phyloP scores from a whole-genome alignment of 2,329 filamentous ascomycete genomes.

The Aphanocladium album region DNA sequence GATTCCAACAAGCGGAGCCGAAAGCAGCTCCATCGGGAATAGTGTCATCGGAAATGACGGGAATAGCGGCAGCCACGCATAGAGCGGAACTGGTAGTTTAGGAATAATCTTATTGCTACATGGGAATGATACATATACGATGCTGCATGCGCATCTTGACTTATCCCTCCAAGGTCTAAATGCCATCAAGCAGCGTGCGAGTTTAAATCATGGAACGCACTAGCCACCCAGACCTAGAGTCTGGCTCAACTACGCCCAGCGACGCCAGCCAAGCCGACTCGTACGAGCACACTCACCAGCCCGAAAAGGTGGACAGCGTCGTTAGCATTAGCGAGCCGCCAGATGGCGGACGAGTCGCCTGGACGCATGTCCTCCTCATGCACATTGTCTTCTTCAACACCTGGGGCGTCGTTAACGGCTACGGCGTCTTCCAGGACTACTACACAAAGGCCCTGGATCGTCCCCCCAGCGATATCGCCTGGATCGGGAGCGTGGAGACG shows the following conservation, averaged over 20 bases:
- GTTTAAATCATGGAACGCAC: background rate
- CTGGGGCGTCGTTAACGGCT: conserved; percentile 43
- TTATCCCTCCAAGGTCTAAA: background rate
- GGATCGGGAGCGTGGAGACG: conserved; percentile 41
- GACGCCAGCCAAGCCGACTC: background rate
- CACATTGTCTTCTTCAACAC: conserved; percentile 39
- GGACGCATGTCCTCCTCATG: conserved; percentile 28
- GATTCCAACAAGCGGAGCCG: background rate
- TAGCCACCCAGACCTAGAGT: conserved; percentile 3
- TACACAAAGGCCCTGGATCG: conserved; percentile 32
- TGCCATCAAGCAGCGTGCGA: background rate
- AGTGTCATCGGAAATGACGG: conserved; percentile 1
- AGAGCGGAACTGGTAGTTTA: background rate
- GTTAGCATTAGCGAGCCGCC: conserved; percentile 4
- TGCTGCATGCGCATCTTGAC: background rate
- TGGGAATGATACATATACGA: background rate
- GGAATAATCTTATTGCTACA: background rate
- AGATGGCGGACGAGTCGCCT: conserved; percentile 19
- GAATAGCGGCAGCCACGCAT: background rate
- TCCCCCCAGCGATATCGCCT: conserved; percentile 35
- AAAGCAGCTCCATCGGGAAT: conserved; percentile 3
- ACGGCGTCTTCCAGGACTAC: conserved; percentile 42
- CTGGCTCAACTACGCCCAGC: background rate
- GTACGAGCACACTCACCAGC: background rate
- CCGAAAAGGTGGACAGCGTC: background rate